These are phyloP conservation scores for Incumbomyces delicatus DNA, from an alignment of 2,329 filamentous ascomycete species.

Conservation along the genomic window DNA sequence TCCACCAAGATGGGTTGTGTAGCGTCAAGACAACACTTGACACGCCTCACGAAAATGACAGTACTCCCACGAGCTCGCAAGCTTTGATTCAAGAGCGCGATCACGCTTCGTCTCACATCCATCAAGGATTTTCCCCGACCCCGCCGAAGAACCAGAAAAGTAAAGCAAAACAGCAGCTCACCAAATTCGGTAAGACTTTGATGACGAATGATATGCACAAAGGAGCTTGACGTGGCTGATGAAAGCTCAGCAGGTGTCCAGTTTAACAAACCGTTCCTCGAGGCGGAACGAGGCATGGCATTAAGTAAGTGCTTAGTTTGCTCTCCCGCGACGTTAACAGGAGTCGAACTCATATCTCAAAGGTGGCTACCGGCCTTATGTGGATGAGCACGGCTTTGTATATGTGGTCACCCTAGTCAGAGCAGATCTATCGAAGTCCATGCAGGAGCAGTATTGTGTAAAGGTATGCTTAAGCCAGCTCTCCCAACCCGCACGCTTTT, in stretches of 20 bases:
- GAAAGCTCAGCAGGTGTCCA: slow-evolving; percentile 10
- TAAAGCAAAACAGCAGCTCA: too few species aligned
- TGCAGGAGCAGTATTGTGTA: slow-evolving; percentile 50
- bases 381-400: slow-evolving; percentile 51
- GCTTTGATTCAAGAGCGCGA: too few species aligned
- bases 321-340: not conserved
- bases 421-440: slow-evolving; percentile 36
- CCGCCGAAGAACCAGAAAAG: too few species aligned
- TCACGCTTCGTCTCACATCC: too few species aligned
- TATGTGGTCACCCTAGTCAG: slow-evolving; percentile 56
- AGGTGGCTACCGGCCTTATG: slow-evolving; percentile 57
- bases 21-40: not conserved
- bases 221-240: too few species aligned
- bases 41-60: not conserved
- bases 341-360: slow-evolving; percentile 4
- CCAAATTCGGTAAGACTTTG: too few species aligned
- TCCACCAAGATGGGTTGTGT: not conserved
- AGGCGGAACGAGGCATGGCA: slow-evolving; percentile 18
- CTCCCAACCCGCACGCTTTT: not conserved
- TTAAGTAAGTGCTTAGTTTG: slow-evolving; percentile 12
- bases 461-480: slow-evolving; percentile 39
- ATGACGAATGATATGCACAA: too few species aligned
- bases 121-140: too few species aligned
- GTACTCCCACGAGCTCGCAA: too few species aligned
- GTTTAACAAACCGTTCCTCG: slow-evolving; percentile 16